These are phyloP conservation scores for Basipetospora chlamydospora DNA, from an alignment of 2,329 filamentous ascomycete genomes.

Conservation along the genomic window DNA sequence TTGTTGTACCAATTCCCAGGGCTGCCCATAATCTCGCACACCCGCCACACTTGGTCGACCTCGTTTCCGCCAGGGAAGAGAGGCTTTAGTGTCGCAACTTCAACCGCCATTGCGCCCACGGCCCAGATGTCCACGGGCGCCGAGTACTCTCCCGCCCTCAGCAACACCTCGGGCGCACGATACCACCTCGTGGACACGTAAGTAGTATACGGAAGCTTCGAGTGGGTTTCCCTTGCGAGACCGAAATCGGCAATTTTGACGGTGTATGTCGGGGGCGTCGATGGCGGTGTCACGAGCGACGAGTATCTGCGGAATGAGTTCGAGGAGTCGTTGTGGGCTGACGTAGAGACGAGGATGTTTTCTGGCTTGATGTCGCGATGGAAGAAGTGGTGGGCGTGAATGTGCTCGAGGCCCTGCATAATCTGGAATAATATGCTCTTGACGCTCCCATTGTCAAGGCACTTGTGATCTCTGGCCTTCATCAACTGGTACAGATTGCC, in stretches of 20 bases:
- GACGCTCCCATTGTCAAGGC: constrained; percentile 74
- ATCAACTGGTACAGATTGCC: constrained; percentile 97
- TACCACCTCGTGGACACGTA: constrained; percentile 99
- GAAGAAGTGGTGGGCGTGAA: constrained; percentile 94
- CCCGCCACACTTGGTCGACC: constrained; percentile 96
- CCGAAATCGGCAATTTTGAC: constrained; percentile 99
- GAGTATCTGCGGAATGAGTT: constrained; percentile 91
- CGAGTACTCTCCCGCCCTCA: constrained; percentile 91
- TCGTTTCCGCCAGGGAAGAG: constrained; percentile 96
- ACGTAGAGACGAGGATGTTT: constrained; percentile 93
- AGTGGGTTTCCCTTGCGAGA: constrained; percentile 91
- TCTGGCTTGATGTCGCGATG: constrained; percentile 98
- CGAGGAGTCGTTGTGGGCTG: constrained; percentile 63
- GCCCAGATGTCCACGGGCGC: constrained; percentile 98
- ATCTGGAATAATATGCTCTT: constrained; percentile 99
- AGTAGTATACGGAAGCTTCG: constrained; percentile 90
- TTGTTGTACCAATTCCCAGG: constrained; percentile 98
- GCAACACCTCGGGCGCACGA: constrained; percentile 82
- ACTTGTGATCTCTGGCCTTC: constrained; percentile 96
- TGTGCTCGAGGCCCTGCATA: constrained; percentile 88
- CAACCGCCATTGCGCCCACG: constrained; percentile 94
- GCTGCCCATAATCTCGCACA: constrained; percentile 98
- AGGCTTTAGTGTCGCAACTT: constrained; percentile 91
- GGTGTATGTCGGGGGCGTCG: constrained; percentile 82
- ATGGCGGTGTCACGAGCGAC: constrained; percentile 80